A percentile compares a stretch with the other conserved stretches of the same genome.
Evolutionary conservation across 805 yeast species (phyloP).

Genomic region (Sugiyamaella boreocaroliniensis): DNA sequence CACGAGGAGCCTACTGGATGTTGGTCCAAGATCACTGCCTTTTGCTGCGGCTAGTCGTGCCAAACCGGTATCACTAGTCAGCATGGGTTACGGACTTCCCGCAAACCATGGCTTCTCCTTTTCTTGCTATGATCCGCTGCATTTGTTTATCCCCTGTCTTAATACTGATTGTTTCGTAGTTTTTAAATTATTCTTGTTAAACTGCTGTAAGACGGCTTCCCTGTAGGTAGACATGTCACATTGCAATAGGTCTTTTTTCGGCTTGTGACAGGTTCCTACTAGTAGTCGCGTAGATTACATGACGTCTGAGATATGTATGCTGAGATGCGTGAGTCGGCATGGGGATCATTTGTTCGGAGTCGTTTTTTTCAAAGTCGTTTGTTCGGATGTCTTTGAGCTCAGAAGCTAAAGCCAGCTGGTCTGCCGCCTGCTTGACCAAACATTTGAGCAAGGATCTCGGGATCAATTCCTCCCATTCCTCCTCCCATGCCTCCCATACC

Average conservation of each 20-base stretch:
- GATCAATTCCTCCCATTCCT: conserved; percentile 27
- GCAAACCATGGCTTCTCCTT: not conserved
- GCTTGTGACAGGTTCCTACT: too few species aligned
- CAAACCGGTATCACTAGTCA: not conserved
- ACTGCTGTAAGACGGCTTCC: not conserved
- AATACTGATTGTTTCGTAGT: not conserved
- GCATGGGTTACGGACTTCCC: not conserved
- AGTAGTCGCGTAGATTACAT: too few species aligned
- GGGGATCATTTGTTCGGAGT: too few species aligned
- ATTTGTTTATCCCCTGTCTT: not conserved
- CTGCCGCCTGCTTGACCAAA: conserved; percentile 29
- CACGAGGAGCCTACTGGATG: conserved; percentile 25
- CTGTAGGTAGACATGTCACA: not conserved
- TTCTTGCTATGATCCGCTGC: not conserved
- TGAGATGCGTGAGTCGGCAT: too few species aligned
- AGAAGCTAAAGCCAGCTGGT: conserved; percentile 4
- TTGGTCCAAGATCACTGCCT: conserved; percentile 27
- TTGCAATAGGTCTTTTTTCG: too few species aligned
- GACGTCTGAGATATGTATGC: too few species aligned
- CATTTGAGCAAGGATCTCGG: conserved; percentile 34
- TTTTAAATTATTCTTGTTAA: not conserved
- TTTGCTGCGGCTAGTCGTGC: conserved; percentile 28
- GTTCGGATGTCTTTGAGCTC: not conserved
- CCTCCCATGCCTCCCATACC: conserved; percentile 68
- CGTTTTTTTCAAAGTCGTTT: too few species aligned